These are phyloP conservation scores for Malassezia nana DNA, from an alignment of 1,284 basidiomycete species.

Conservation along the genomic window DNA sequence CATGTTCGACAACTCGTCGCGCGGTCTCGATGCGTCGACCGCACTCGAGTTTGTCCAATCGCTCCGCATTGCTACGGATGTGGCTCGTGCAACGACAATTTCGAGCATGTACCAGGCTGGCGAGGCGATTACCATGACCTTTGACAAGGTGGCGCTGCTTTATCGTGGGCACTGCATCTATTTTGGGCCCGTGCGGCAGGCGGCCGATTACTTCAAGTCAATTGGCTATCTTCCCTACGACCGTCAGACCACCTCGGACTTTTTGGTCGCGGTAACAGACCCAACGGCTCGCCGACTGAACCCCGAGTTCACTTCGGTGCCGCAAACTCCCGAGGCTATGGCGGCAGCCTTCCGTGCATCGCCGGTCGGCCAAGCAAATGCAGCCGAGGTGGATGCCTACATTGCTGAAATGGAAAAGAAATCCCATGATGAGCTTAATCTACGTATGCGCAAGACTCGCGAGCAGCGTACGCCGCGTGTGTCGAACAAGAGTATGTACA, in stretches of 20 bases:
- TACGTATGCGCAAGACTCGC: constrained; percentile 12
- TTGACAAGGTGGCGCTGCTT: constrained; percentile 40
- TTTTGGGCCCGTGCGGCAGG: constrained; percentile 32
- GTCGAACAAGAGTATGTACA: constrained; percentile 23
- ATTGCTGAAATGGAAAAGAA: constrained; percentile 18
- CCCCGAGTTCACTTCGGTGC: constrained; percentile 39
- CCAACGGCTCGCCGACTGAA: constrained; percentile 48
- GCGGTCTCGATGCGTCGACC: constrained; percentile 37
- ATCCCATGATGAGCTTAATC: constrained; percentile 18
- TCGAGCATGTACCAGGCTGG: constrained; percentile 40
- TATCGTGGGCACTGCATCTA: constrained; percentile 44
- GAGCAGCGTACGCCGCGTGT: constrained; percentile 25
- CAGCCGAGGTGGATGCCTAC: constrained; percentile 26
- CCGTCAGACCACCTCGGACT: constrained; percentile 40
- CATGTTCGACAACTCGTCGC: constrained; percentile 36
- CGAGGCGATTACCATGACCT: constrained; percentile 31
- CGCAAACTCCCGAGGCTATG: constrained; percentile 35
- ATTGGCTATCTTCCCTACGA: constrained; percentile 50
- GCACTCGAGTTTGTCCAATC: constrained; percentile 36
- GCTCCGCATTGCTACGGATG: constrained; percentile 33
- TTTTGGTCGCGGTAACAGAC: constrained; percentile 50
- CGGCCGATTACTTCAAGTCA: constrained; percentile 30
- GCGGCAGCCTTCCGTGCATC: constrained; percentile 25
- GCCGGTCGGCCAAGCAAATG: constrained; percentile 20
- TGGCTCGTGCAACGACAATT: constrained; percentile 23